A percentile compares a stretch with the other conserved stretches of the same genome.
Conservation (phyloP, 1,284 basidiomycete species). For the Ustilago hordei region DNA sequence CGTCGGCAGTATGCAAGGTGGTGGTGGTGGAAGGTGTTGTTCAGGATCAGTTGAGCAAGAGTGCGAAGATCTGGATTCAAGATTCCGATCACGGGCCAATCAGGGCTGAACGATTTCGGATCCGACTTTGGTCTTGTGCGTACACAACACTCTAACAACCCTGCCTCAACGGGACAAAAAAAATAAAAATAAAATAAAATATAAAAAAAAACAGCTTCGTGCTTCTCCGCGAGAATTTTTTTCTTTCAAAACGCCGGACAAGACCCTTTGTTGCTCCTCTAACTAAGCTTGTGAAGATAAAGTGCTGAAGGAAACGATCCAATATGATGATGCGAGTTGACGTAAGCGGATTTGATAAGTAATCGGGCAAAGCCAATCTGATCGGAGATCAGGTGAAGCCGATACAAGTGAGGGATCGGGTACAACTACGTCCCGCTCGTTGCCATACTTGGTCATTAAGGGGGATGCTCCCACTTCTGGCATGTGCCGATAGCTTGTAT, state of each 20-base stretch:
- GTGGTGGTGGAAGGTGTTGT: background rate
- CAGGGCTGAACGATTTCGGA: slow-evolving; percentile 36
- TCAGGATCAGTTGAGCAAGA: background rate
- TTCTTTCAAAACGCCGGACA: slow-evolving; percentile 2
- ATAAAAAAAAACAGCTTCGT: background rate
- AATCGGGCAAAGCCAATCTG: too few species aligned
- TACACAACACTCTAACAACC: slow-evolving; percentile 6
- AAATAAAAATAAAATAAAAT: too few species aligned
- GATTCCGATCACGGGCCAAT: slow-evolving; percentile 52
- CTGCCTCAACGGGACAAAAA: too few species aligned
- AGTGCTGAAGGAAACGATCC: background rate
- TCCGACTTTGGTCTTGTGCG: slow-evolving; percentile 10
- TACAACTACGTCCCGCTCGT: too few species aligned
- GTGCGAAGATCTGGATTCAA: slow-evolving; percentile 26
- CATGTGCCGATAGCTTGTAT: too few species aligned
- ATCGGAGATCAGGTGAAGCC: too few species aligned
- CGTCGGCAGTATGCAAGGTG: slow-evolving; percentile 1
- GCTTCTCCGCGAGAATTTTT: background rate
- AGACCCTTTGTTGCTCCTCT: slow-evolving; percentile 24
- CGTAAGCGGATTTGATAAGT: too few species aligned
- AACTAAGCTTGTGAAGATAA: slow-evolving; percentile 1
- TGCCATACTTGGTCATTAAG: too few species aligned
- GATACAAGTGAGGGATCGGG: too few species aligned
- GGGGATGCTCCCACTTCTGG: too few species aligned
- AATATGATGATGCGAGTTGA: background rate